phyloP scores from a whole-genome alignment of 2,329 filamentous ascomycete genomes.

The Monilinia aucupariae region DNA sequence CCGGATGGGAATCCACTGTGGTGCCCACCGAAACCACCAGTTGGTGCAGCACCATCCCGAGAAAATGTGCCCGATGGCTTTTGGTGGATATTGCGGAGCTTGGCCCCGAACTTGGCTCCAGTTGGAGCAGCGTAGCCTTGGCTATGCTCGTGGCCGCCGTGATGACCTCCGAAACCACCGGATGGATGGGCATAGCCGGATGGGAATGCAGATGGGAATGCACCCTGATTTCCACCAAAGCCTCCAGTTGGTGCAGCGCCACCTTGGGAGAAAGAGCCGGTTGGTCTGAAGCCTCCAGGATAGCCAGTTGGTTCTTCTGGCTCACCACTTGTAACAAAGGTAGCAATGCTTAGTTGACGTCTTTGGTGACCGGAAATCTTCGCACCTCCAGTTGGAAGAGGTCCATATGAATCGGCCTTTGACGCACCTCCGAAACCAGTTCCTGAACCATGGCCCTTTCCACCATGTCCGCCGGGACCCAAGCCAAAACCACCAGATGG shows the following conservation, averaged over 20 bases:
- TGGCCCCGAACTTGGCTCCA: neutral
- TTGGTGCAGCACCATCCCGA: neutral
- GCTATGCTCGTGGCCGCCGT: no score
- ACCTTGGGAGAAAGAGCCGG: neutral
- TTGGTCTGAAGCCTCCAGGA: neutral
- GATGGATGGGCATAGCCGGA: neutral
- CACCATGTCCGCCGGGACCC: neutral
- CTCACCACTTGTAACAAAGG: neutral
- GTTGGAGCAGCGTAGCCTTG: neutral
- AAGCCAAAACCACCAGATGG: neutral
- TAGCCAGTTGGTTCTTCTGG: neutral
- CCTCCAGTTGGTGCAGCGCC: neutral
- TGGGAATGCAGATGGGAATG: neutral
- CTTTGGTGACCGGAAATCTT: slow-evolving; percentile 7
- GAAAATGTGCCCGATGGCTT: neutral
- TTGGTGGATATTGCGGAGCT: no score
- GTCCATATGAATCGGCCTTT: neutral
- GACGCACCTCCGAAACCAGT: neutral
- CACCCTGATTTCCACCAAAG: neutral
- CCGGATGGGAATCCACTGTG: neutral
- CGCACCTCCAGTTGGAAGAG: neutral
- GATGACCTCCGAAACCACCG: neutral
- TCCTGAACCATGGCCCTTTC: neutral
- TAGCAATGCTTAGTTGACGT: neutral
- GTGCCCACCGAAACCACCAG: neutral